These are phyloP conservation scores for Berberis vulgaris DNA, from an alignment of 164 flowering plant genomes.

Conservation along the genomic window DNA sequence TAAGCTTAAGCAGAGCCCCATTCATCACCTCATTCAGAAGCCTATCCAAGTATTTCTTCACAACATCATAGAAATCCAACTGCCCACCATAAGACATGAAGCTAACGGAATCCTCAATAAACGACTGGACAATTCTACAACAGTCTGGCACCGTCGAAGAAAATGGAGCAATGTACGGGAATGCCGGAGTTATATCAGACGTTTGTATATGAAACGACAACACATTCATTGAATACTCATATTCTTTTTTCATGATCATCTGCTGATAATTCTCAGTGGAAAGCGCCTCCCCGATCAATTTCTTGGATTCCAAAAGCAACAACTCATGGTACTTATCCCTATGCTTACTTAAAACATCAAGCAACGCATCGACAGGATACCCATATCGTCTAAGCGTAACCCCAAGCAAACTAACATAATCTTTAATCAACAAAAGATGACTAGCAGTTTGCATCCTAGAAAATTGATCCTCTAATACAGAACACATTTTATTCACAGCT, in stretches of 20 bases:
- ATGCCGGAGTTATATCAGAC: slow-evolving; percentile 84
- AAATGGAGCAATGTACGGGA: slow-evolving; percentile 91
- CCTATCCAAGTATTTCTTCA: slow-evolving; percentile 88
- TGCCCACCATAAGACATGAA: slow-evolving; percentile 96
- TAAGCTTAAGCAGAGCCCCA: slow-evolving; percentile 71
- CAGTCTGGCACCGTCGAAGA: slow-evolving; percentile 96
- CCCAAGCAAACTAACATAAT: slow-evolving; percentile 91
- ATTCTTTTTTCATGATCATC: slow-evolving; percentile 97
- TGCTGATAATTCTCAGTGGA: slow-evolving; percentile 87
- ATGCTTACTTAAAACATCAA: slow-evolving; percentile 87
- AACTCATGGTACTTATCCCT: slow-evolving; percentile 96
- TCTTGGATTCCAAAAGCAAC: slow-evolving; percentile 80
- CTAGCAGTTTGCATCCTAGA: slow-evolving; percentile 98
- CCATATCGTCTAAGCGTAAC: slow-evolving; percentile 86
- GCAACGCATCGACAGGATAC: slow-evolving; percentile 73
- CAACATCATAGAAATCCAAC: slow-evolving; percentile 83
- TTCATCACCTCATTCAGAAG: slow-evolving; percentile 78
- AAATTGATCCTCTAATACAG: slow-evolving; percentile 95
- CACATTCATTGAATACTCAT: slow-evolving; percentile 96
- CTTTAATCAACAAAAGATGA: slow-evolving; percentile 87
- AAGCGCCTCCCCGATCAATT: slow-evolving; percentile 73
- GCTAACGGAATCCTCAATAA: slow-evolving; percentile 96
- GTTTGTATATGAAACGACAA: slow-evolving; percentile 90
- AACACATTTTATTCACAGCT: slow-evolving; percentile 94
- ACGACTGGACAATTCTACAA: slow-evolving; percentile 87